A percentile compares a stretch with the other conserved stretches of the same genome.
Evolutionary conservation across 495 filamentous ascomycete species (phyloP).

Genomic region (Neurospora terricola): DNA sequence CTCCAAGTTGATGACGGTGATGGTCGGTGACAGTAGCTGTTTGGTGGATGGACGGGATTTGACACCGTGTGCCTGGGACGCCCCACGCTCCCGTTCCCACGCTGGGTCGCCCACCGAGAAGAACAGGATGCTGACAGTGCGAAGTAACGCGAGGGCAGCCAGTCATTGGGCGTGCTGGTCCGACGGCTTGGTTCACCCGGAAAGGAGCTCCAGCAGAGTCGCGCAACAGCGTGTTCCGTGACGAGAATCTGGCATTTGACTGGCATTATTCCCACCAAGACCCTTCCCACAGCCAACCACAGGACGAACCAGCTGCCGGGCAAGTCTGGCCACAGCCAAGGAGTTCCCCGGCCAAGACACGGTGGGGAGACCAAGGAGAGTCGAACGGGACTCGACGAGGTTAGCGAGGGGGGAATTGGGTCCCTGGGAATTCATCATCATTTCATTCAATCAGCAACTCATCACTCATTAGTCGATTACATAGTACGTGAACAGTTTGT

Average conservation of each 20-base stretch:
- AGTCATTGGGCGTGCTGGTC: neutral
- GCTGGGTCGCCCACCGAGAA: neutral
- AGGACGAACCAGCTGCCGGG: neutral
- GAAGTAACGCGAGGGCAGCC: neutral
- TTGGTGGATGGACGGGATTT: neutral
- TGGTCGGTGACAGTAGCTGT: neutral
- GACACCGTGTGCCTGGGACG: neutral
- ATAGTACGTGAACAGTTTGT: neutral
- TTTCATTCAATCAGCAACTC: neutral
- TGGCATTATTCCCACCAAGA: neutral
- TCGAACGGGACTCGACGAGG: neutral
- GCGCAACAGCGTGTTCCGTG: neutral
- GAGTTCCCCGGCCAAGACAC: neutral
- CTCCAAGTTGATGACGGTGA: neutral
- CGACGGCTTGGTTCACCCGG: neutral
- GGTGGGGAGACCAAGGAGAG: neutral
- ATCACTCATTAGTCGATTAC: neutral
- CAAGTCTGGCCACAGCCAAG: neutral
- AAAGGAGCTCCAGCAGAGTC: neutral
- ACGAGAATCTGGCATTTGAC: neutral
- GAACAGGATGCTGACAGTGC: neutral
- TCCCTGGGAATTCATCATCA: neutral
- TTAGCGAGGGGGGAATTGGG: neutral
- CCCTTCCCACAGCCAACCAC: neutral
- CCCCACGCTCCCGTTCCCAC: neutral